Evolutionary conservation across 768 basidiomycete species (phyloP).

Genomic region (Gymnopilus dilepis): DNA sequence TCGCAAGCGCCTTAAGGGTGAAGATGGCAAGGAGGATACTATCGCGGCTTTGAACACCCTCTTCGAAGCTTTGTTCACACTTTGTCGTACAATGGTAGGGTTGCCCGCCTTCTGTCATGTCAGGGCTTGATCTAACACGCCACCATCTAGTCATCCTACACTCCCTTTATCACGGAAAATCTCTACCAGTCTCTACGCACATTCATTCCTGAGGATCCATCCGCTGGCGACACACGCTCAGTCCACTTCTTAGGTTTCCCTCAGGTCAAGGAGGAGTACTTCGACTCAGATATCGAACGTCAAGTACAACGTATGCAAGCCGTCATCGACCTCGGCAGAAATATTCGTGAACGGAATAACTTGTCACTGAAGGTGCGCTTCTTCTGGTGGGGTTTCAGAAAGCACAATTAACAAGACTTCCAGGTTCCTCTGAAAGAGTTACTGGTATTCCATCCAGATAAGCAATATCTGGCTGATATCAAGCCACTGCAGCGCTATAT

Average conservation of each 20-base stretch:
- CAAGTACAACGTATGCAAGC: slow-evolving; percentile 94
- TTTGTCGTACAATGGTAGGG: slow-evolving; percentile 92
- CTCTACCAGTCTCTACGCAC: slow-evolving; percentile 88
- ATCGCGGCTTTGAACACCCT: slow-evolving; percentile 89
- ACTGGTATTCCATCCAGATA: slow-evolving; percentile 89
- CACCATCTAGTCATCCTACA: slow-evolving; percentile 84
- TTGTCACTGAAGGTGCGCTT: slow-evolving; percentile 87
- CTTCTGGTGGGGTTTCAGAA: background rate
- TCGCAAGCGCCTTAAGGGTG: slow-evolving; percentile 92
- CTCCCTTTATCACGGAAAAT: slow-evolving; percentile 97
- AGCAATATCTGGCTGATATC: slow-evolving; percentile 85
- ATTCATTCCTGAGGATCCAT: slow-evolving; percentile 82
- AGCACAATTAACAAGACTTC: background rate
- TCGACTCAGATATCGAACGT: slow-evolving; percentile 91
- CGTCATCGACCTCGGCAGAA: slow-evolving; percentile 90
- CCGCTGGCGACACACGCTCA: slow-evolving; percentile 82
- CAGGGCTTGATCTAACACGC: slow-evolving; percentile 14
- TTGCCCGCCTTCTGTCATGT: background rate
- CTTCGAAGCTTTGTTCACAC: slow-evolving; percentile 92
- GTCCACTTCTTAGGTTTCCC: slow-evolving; percentile 97
- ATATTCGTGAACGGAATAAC: slow-evolving; percentile 85
- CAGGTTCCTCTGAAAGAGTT: slow-evolving; percentile 94
- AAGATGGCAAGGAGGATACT: slow-evolving; percentile 90
- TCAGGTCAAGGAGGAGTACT: slow-evolving; percentile 91
- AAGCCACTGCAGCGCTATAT: slow-evolving; percentile 86